These are phyloP conservation scores for Neoascochyta sp. DNA, from an alignment of 2,329 filamentous ascomycete genomes.

Conservation along the genomic window DNA sequence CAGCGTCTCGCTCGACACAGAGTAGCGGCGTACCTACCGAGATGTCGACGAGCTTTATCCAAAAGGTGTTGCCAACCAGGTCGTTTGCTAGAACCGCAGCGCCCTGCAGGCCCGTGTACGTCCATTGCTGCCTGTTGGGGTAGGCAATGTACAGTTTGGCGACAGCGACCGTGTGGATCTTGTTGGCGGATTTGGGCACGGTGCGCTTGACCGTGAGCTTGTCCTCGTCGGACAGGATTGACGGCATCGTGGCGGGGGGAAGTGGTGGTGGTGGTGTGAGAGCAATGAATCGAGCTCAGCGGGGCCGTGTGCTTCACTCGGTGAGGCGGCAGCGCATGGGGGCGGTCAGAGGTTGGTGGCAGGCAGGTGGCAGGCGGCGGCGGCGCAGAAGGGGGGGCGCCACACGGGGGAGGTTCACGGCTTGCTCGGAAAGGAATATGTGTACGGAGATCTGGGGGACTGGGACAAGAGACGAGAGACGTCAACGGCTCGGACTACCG, in stretches of 20 bases:
- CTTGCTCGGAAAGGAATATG: too few relatives aligned
- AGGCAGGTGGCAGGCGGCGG: too few relatives aligned
- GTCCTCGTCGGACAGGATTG: constrained; percentile 83
- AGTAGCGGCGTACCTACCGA: constrained; percentile 60
- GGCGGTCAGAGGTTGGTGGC: too few relatives aligned
- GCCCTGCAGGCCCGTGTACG: constrained; percentile 87
- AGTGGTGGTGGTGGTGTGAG: constrained; percentile 4
- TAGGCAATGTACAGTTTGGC: constrained; percentile 91
- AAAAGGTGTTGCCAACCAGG: constrained; percentile 90
- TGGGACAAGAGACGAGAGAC: too few relatives aligned
- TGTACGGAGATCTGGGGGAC: too few relatives aligned
- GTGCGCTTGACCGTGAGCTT: constrained; percentile 94
- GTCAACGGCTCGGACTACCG: too few relatives aligned
- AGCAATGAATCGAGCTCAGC: constrained; percentile 24
- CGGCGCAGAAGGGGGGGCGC: too few relatives aligned
- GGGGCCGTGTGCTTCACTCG: constrained; percentile 21
- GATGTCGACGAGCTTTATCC: constrained; percentile 95
- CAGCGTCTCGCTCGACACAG: constrained; percentile 6
- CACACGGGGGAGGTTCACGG: too few relatives aligned
- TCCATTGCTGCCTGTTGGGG: constrained; percentile 83
- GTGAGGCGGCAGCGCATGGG: constrained; percentile 31
- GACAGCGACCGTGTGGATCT: constrained; percentile 93
- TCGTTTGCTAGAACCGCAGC: constrained; percentile 91
- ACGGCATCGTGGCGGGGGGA: constrained; percentile 45
- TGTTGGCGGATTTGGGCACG: constrained; percentile 91